These are phyloP conservation scores for Pleurotus tuoliensis DNA, from an alignment of 768 basidiomycete species.

Conservation along the genomic window DNA sequence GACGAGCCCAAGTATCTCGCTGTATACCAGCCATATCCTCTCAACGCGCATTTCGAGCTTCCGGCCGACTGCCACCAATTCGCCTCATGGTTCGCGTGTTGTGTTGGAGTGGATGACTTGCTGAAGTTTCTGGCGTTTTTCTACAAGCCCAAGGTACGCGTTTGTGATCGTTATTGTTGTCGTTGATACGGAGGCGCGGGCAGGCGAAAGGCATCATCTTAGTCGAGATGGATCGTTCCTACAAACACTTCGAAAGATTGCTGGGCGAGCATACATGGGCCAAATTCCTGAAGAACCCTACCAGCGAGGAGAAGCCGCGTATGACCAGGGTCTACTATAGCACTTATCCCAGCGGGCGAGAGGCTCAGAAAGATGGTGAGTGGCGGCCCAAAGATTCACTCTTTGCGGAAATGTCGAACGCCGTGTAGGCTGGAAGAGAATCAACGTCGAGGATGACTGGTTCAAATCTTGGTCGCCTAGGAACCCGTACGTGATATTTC, in stretches of 20 bases:
- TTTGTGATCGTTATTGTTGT: background rate
- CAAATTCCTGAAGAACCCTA: conserved; percentile 39
- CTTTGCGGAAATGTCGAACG: too few relatives aligned
- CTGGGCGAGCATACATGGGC: conserved; percentile 51
- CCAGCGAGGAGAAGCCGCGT: conserved; percentile 29
- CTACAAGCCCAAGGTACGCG: conserved; percentile 41
- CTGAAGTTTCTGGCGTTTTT: conserved; percentile 42
- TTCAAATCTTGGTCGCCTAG: conserved; percentile 35
- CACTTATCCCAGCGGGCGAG: conserved; percentile 36
- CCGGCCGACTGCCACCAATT: conserved; percentile 34
- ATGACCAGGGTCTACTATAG: conserved; percentile 40
- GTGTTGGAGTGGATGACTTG: conserved; percentile 32
- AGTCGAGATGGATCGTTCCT: conserved; percentile 40
- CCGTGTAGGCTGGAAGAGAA: conserved; percentile 45
- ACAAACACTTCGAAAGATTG: conserved; percentile 28
- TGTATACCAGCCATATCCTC: conserved; percentile 45
- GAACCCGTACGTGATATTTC: conserved; percentile 23
- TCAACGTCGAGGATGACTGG: conserved; percentile 37
- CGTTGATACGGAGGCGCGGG: conserved; percentile 1
- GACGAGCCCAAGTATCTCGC: conserved; percentile 47
- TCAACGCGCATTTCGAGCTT: conserved; percentile 43
- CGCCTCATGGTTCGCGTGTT: conserved; percentile 45
- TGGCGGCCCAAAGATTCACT: background rate
- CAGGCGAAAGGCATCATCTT: conserved; percentile 47
- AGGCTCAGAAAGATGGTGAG: conserved; percentile 48